Evolutionary conservation across 2,329 filamentous ascomycete genomes (phyloP), one percentile per base, ranked within the genome.

Genomic region (Diplodia mutila): DNA sequence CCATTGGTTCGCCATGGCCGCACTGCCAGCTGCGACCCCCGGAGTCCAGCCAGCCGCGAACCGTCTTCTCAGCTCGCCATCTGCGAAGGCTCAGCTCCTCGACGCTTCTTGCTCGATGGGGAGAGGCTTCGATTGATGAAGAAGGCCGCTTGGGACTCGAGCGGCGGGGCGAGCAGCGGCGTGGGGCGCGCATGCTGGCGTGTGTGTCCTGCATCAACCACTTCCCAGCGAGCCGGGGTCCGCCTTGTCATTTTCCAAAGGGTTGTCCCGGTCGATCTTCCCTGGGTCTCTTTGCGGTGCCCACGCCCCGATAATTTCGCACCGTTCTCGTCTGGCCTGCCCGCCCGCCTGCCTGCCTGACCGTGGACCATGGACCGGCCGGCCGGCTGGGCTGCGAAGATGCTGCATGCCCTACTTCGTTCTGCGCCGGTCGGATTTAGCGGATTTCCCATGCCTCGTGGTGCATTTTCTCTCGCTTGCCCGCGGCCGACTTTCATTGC

Each of bases 181-280:
- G 18, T 14, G 9, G 23, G 18, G 34, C 39, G 55, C 57, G 57
- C 57, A 21, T 23, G 39, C 23, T 32, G 57, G 57, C 25, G 25
- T 7, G 57, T 61, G 57, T 48, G 23, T 27, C 7, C 34, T 34
- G 27, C 29, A 34, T 14, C 32, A 42, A 59, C 57, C n/a, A 23
- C 21, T 18, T 59, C 54, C 34, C 59, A 37, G 42, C 7, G 42
- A 21, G 42, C 42, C 42, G 42, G 42, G 42, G 42, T 46, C 3
- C 42, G 42, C 42, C 42, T 46, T 46, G 59, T 48, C 37, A 25
- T n/a, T 23, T 29, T 12, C 49, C 59, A 27, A 63, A 51, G 59
- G 59, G 42, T 51, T 51, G 49, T 63, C 59, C 59, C 59, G 59
- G 59, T 37, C 59, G 59, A 63, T 63, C 59, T 32, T 29, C 59